Evolutionary conservation across 306 rosid genomes (phyloP), one percentile per base, ranked within the genome.

Genomic region (Chamaecrista fasciculata): DNA sequence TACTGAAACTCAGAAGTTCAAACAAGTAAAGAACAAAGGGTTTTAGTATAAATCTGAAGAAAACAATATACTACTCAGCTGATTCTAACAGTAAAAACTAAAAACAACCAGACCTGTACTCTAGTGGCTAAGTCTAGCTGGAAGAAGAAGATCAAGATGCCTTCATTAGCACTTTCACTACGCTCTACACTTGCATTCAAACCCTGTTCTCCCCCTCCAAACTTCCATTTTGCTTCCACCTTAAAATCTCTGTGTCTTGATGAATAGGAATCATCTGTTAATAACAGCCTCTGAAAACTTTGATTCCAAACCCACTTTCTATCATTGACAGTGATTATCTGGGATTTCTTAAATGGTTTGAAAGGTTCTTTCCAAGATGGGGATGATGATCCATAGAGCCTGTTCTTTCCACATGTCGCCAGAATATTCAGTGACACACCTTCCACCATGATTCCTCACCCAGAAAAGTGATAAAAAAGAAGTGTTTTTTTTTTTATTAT

Each of bases 71-170:
- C 39, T 65, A 65, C 47, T 39, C 39, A 53, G 36, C 48, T 20
- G 19, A 53, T 6, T 49, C 62, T 16, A 52, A 37, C 46, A 11
- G 55, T 56, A 28, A 5, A 37, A 53, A 73, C 19, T 31, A 78
- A 53, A 60, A 34, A 36, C 52, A 44, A 10, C 11, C 70, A 59
- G 33, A 93, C 98, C 97, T 90, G 98, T 20, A 90, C 98, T 77
- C 98, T 82, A 48, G 98, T 93, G 44, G 94, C 96, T 65, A 90
- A 81, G 80, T 93, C 98, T 8, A 90, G 67, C 81, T 85, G 96
- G 75, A 93, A 93, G 73, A 90, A 90, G 86, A 93, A 90, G 75
- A 90, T 69, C 87, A 93, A 83, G 29, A 93, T 85, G 84, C 83
- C 90, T 78, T 93, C 95, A 79, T 88, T 90, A 49, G 96, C 91